Conservation (phyloP, 2,329 filamentous ascomycete genomes). For the Claviceps purpurea region DNA sequence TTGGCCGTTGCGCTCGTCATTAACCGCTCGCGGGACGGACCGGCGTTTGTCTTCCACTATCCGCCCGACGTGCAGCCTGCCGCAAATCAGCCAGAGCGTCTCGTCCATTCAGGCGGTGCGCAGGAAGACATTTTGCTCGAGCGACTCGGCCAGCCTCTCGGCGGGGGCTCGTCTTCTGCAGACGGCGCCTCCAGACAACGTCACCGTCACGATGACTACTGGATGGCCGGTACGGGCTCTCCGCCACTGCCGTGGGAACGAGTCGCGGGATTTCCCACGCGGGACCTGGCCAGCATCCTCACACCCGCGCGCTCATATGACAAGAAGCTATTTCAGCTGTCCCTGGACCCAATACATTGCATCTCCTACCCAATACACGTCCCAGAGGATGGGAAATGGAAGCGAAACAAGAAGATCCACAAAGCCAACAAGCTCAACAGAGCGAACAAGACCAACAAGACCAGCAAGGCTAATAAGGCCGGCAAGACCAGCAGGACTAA, state of each 20-base stretch:
- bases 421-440: neutral
- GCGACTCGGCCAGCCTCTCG: constrained; percentile 26
- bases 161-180: constrained; percentile 18
- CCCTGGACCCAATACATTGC: constrained; percentile 66
- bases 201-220: constrained; percentile 39
- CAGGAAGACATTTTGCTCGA: constrained; percentile 40
- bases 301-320: constrained; percentile 65
- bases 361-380: constrained; percentile 76
- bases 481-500: constrained; percentile 15
- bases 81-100: constrained; percentile 18
- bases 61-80: constrained; percentile 43
- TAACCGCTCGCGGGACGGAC: constrained; percentile 62
- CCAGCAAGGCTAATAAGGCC: constrained; percentile 23
- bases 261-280: constrained; percentile 59
- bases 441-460: constrained; percentile 25
- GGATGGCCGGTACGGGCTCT: constrained; percentile 40
- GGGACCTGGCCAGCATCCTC: constrained; percentile 66
- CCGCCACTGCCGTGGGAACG: constrained; percentile 57
- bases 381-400: constrained; percentile 67
- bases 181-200: constrained; percentile 29
- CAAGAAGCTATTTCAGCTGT: constrained; percentile 71
- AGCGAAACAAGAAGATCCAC: constrained; percentile 40
- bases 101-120: constrained; percentile 13
- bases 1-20: constrained; percentile 63
- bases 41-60: constrained; percentile 77